These are phyloP conservation scores for Scedosporium minutisporum DNA, from an alignment of 2,329 filamentous ascomycete species.

Conservation along the genomic window DNA sequence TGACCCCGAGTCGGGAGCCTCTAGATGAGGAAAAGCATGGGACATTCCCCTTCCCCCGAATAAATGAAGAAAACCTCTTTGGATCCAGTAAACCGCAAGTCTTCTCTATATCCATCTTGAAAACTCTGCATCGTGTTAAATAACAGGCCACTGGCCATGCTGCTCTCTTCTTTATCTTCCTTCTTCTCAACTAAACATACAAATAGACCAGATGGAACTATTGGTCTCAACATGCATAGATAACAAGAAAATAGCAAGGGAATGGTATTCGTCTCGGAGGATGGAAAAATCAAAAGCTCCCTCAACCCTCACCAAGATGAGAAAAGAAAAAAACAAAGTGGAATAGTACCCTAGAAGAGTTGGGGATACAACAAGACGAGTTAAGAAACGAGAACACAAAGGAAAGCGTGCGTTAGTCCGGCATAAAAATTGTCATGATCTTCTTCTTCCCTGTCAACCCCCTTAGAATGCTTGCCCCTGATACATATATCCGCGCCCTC, in stretches of 20 bases:
- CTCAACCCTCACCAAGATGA: background rate
- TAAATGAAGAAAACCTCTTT: too few species aligned
- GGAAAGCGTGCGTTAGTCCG: background rate
- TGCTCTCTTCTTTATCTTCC: background rate
- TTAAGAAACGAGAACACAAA: background rate
- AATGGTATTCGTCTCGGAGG: too few species aligned
- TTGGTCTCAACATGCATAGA: background rate
- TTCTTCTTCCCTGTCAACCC: background rate
- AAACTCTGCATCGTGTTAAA: too few species aligned
- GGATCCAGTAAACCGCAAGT: too few species aligned
- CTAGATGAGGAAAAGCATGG: too few species aligned
- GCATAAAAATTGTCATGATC: background rate
- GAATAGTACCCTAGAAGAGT: background rate
- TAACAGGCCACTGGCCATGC: too few species aligned
- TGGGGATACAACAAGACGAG: background rate
- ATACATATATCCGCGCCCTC: background rate
- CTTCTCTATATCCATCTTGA: too few species aligned
- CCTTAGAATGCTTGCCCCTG: constrained; percentile 9
- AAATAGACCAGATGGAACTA: background rate
- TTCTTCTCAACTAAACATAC: background rate
- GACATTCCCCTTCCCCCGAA: too few species aligned
- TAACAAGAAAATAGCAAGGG: background rate
- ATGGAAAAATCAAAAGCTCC: too few species aligned
- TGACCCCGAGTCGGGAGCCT: too few species aligned
- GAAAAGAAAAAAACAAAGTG: background rate